These are phyloP conservation scores for Coniella lustricola DNA, from an alignment of 2,329 filamentous ascomycete species.

Conservation along the genomic window DNA sequence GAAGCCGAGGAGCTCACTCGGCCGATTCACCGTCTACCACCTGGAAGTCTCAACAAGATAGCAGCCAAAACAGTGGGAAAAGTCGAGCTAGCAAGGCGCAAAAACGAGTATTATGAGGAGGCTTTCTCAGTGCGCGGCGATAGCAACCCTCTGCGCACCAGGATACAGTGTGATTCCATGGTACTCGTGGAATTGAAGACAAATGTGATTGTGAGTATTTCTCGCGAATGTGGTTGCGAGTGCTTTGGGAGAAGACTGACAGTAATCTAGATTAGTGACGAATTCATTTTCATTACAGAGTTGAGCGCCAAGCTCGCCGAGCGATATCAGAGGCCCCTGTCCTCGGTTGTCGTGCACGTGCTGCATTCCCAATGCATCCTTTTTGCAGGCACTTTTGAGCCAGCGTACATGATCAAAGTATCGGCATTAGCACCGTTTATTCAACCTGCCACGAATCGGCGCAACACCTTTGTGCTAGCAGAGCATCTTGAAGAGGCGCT, in stretches of 20 bases:
- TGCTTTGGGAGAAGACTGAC: background rate
- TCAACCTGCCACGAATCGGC: slow-evolving; percentile 68
- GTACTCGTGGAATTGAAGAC: slow-evolving; percentile 59
- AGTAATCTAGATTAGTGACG: slow-evolving; percentile 59
- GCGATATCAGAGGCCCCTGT: slow-evolving; percentile 67
- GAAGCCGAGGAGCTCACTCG: slow-evolving; percentile 32
- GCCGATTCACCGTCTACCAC: slow-evolving; percentile 32
- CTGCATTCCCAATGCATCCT: slow-evolving; percentile 69
- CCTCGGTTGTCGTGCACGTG: slow-evolving; percentile 68
- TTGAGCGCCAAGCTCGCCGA: slow-evolving; percentile 66
- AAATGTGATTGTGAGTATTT: slow-evolving; percentile 50
- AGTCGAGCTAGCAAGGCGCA: slow-evolving; percentile 28
- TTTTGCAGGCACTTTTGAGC: slow-evolving; percentile 68
- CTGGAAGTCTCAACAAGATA: slow-evolving; percentile 29
- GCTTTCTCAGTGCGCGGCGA: slow-evolving; percentile 29
- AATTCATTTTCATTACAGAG: slow-evolving; percentile 66
- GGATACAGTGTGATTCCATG: slow-evolving; percentile 47
- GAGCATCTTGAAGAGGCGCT: slow-evolving; percentile 66
- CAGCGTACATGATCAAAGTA: slow-evolving; percentile 72
- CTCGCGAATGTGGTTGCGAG: background rate
- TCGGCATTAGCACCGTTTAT: slow-evolving; percentile 62
- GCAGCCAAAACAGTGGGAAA: slow-evolving; percentile 26
- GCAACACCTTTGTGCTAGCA: slow-evolving; percentile 72
- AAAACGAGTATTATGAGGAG: slow-evolving; percentile 40
- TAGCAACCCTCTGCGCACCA: slow-evolving; percentile 33